These are phyloP conservation scores for Agastache rugosa DNA, from an alignment of 257 asterid genomes.

Conservation along the genomic window DNA sequence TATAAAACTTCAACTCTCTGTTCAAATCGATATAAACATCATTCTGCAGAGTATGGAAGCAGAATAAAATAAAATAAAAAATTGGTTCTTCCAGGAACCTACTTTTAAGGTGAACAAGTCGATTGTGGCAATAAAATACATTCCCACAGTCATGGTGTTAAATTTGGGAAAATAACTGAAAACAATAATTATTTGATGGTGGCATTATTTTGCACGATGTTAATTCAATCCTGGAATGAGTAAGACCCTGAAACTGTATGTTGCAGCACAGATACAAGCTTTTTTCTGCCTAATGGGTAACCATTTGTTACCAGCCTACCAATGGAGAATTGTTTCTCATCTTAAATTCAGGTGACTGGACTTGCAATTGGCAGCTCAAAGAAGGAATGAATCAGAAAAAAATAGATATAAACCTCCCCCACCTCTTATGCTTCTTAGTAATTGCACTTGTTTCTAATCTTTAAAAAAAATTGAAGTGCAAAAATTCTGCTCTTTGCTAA, in stretches of 20 bases:
- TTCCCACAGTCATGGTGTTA: background rate
- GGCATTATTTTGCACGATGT: constrained; percentile 10
- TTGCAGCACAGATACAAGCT: background rate
- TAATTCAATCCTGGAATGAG: background rate
- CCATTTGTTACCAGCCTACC: background rate
- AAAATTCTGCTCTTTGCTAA: background rate
- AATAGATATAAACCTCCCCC: background rate
- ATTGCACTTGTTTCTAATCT: background rate
- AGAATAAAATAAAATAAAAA: no score
- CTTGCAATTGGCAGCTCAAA: background rate
- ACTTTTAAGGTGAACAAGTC: constrained; percentile 21
- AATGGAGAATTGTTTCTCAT: background rate
- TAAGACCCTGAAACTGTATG: constrained; percentile 10
- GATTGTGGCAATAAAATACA: background rate
- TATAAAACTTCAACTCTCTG: constrained; percentile 13
- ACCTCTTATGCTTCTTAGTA: background rate
- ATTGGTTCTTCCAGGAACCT: constrained; percentile 21
- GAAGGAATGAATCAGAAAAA: background rate
- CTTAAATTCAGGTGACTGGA: background rate
- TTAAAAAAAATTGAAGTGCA: background rate
- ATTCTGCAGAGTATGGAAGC: constrained; percentile 2
- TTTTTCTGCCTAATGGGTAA: background rate
- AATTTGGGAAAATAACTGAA: background rate
- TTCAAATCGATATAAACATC: constrained; percentile 7
- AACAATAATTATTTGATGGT: background rate